A percentile compares a stretch with the other conserved stretches of the same genome.
phyloP scores from a whole-genome alignment of 306 rosid genomes.

The Heteromeles arbutifolia region DNA sequence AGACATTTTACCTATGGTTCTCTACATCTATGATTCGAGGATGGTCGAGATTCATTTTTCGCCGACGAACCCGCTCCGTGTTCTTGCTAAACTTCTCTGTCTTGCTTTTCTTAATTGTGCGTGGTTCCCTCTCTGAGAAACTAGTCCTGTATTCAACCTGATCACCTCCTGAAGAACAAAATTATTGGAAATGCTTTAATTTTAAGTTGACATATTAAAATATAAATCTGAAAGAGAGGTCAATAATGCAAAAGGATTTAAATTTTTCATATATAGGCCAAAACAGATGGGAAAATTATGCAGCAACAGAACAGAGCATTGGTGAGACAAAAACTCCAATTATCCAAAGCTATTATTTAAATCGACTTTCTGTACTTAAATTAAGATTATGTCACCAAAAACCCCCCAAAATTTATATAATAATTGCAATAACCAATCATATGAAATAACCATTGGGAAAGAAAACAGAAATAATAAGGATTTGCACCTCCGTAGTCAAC shows the following conservation, averaged over 20 bases:
- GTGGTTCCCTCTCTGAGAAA: conserved; percentile 94
- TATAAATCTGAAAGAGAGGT: not conserved
- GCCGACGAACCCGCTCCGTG: conserved; percentile 61
- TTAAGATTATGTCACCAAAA: conserved; percentile 2
- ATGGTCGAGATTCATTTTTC: conserved; percentile 90
- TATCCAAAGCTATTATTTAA: not conserved
- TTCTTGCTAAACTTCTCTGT: conserved; percentile 82
- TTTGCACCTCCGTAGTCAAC: conserved; percentile 65
- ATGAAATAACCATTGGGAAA: conserved; percentile 12
- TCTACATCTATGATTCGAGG: conserved; percentile 96
- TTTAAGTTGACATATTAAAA: not conserved
- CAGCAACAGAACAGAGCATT: conserved; percentile 4
- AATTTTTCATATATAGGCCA: conserved; percentile 2
- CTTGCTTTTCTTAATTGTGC: conserved; percentile 90
- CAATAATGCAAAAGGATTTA: not conserved
- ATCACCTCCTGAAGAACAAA: conserved; percentile 57
- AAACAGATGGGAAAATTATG: not conserved
- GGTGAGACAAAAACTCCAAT: conserved; percentile 19
- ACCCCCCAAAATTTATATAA: conserved; percentile 12
- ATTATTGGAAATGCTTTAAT: conserved; percentile 18
- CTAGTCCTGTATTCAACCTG: conserved; percentile 69
- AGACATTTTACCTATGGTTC: conserved; percentile 56
- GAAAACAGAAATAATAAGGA: not conserved
- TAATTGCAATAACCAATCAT: conserved; percentile 1
- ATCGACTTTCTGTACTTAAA: not conserved